phyloP scores from a whole-genome alignment of 805 yeast species.

The Metschnikowia arizonensis region DNA sequence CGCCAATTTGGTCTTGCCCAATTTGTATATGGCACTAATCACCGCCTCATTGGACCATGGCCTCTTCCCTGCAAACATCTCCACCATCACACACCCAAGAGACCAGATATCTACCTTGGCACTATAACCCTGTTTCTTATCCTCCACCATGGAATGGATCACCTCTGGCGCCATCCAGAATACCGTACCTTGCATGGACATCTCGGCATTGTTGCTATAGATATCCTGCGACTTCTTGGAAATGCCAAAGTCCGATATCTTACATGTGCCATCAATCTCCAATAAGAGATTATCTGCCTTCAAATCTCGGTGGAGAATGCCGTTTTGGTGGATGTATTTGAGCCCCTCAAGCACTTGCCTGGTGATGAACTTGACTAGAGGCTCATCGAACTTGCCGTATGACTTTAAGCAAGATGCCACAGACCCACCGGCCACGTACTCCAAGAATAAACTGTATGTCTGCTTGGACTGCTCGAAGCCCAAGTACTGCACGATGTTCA shows the following conservation, averaged over 20 bases:
- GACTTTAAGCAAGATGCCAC: constrained; percentile 80
- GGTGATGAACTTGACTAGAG: constrained; percentile 65
- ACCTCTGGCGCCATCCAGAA: constrained; percentile 99
- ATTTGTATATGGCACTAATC: constrained; percentile 87
- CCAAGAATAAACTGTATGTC: constrained; percentile 82
- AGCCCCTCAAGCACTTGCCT: constrained; percentile 80
- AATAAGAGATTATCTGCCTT: constrained; percentile 88
- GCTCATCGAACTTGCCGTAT: constrained; percentile 83
- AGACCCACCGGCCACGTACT: constrained; percentile 97
- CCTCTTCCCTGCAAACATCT: constrained; percentile 95
- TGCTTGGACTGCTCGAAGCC: constrained; percentile 81
- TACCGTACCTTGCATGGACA: constrained; percentile 98
- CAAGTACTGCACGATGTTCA: constrained; percentile 90
- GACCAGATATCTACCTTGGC: constrained; percentile 99
- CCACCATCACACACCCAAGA: constrained; percentile 91
- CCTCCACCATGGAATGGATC: constrained; percentile 73
- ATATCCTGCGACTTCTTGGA: constrained; percentile 75
- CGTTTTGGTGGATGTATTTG: constrained; percentile 80
- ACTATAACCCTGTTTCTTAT: constrained; percentile 83
- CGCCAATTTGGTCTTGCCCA: constrained; percentile 79
- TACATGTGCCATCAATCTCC: constrained; percentile 90
- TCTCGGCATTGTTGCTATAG: constrained; percentile 85
- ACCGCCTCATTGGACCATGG: constrained; percentile 98
- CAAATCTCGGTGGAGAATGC: constrained; percentile 88
- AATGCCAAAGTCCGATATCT: constrained; percentile 95